phyloP scores from a whole-genome alignment of 306 rosid genomes.

The Inga oerstediana region DNA sequence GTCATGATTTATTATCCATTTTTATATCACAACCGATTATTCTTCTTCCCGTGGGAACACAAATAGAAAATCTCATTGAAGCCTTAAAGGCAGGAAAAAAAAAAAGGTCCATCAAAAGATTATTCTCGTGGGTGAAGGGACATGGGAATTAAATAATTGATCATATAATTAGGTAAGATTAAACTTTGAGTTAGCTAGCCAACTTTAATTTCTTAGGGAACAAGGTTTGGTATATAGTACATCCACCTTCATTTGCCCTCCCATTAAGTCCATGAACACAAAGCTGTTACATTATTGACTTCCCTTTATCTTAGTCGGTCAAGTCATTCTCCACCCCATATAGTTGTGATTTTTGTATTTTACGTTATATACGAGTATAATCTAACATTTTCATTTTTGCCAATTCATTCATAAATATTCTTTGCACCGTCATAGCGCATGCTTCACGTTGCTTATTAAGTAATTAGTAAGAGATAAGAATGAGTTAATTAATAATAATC shows the following conservation, averaged over 20 bases:
- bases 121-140: not conserved
- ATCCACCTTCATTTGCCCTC: constrained; percentile 3
- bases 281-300: not conserved
- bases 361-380: not conserved
- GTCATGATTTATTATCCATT: not conserved
- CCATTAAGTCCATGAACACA: not conserved
- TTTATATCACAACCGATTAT: not conserved
- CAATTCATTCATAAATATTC: no score
- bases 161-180: not conserved
- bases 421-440: not conserved
- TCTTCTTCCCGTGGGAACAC: not conserved
- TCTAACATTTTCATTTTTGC: not conserved
- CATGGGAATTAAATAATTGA: not conserved
- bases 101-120: not conserved
- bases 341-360: no score
- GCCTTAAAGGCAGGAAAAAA: not conserved
- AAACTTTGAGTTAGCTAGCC: not conserved
- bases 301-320: no score
- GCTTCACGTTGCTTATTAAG: not conserved
- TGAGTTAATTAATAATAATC: not conserved
- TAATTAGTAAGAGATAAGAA: not conserved
- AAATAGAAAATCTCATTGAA: not conserved
- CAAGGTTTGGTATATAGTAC: not conserved
- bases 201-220: not conserved
- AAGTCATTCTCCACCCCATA: no score